Conservation (phyloP, 495 filamentous ascomycete genomes). For the Penicillium atrosanguineum region DNA sequence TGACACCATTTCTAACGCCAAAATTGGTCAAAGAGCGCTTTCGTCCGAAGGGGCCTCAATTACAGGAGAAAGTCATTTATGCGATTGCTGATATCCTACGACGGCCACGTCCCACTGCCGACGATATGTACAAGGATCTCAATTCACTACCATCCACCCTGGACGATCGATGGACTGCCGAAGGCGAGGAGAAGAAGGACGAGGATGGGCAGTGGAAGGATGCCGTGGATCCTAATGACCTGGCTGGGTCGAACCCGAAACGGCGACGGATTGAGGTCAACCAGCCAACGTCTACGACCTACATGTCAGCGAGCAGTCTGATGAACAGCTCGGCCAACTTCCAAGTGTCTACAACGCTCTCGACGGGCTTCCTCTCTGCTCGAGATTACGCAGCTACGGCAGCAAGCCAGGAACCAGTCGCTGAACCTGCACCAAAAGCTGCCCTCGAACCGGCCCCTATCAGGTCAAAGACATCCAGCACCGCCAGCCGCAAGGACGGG, state of each 20-base stretch:
- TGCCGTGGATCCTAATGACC: slow-evolving; percentile 13
- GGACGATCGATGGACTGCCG: slow-evolving; percentile 64
- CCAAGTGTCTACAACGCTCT: slow-evolving; percentile 36
- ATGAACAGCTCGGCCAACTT: slow-evolving; percentile 31
- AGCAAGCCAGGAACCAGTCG: slow-evolving; percentile 10
- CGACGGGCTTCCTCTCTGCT: slow-evolving; percentile 41
- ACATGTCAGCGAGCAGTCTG: slow-evolving; percentile 22
- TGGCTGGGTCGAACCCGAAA: slow-evolving; percentile 29
- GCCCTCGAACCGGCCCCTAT: slow-evolving; percentile 3
- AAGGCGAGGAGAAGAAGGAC: slow-evolving; percentile 50
- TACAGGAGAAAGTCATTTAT: slow-evolving; percentile 53
- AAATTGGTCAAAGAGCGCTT: slow-evolving; percentile 49
- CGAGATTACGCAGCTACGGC: slow-evolving; percentile 34
- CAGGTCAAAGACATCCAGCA: slow-evolving; percentile 20
- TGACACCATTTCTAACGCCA: slow-evolving; percentile 61
- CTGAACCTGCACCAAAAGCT: slow-evolving; percentile 3
- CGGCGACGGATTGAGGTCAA: slow-evolving; percentile 33
- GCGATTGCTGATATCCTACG: slow-evolving; percentile 63
- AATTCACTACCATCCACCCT: slow-evolving; percentile 47
- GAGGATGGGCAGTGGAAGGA: slow-evolving; percentile 36
- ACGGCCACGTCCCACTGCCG: slow-evolving; percentile 49
- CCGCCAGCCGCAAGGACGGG: slow-evolving; percentile 22
- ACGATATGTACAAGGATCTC: slow-evolving; percentile 46
- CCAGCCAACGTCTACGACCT: slow-evolving; percentile 22
- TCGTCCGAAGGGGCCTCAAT: slow-evolving; percentile 54